phyloP scores from a whole-genome alignment of 495 filamentous ascomycete species.

The Podospora australis region DNA sequence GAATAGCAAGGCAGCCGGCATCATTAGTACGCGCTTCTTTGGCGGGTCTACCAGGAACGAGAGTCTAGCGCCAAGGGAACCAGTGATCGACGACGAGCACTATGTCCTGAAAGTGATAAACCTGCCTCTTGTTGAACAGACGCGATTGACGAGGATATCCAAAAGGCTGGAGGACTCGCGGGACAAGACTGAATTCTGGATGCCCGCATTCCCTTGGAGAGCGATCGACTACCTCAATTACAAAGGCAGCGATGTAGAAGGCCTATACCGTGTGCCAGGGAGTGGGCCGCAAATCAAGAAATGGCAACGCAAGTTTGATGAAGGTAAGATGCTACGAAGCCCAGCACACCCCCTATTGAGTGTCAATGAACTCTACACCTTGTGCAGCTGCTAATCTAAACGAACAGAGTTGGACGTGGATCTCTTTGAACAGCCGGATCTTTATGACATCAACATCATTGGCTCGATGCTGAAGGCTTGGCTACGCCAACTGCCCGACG shows the following conservation, averaged over 20 bases:
- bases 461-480: slow-evolving; percentile 89
- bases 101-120: slow-evolving; percentile 76
- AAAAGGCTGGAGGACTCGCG: slow-evolving; percentile 73
- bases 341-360: background rate
- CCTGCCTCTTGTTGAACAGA: slow-evolving; percentile 73
- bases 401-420: slow-evolving; percentile 82
- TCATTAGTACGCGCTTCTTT: slow-evolving; percentile 71
- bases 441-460: slow-evolving; percentile 91
- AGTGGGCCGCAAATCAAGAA: slow-evolving; percentile 76
- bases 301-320: slow-evolving; percentile 82
- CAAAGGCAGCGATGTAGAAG: slow-evolving; percentile 84
- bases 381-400: too few relatives aligned
- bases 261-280: slow-evolving; percentile 80
- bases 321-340: slow-evolving; percentile 43
- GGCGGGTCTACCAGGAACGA: slow-evolving; percentile 67
- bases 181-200: slow-evolving; percentile 96
- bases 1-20: slow-evolving; percentile 67
- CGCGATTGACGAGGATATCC: slow-evolving; percentile 77
- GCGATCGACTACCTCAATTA: slow-evolving; percentile 92
- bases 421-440: slow-evolving; percentile 71
- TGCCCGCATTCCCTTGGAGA: slow-evolving; percentile 86
- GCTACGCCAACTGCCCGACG: slow-evolving; percentile 88
- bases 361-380: too few relatives aligned
- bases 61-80: slow-evolving; percentile 61
- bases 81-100: slow-evolving; percentile 58